A percentile compares a stretch with the other conserved stretches of the same genome.
phyloP scores from a whole-genome alignment of 257 asterid species.

The Lantana camara region DNA sequence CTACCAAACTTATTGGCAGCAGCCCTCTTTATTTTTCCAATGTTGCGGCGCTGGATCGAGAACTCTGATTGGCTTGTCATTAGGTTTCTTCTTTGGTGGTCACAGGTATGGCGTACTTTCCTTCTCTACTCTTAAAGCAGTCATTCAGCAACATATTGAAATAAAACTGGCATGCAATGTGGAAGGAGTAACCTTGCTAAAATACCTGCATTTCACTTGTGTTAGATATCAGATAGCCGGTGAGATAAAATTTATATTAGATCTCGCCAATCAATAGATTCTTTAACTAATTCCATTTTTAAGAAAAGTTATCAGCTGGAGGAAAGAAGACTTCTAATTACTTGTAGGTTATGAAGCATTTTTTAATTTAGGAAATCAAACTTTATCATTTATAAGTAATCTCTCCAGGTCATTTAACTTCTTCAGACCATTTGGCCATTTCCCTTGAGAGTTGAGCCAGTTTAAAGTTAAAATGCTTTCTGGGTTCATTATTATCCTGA shows the following conservation, averaged over 20 bases:
- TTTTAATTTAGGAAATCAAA: neutral
- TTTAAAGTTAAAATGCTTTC: no score
- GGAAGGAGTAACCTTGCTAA: neutral
- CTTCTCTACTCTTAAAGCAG: slow-evolving; percentile 12
- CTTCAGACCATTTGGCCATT: neutral
- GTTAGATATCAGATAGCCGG: neutral
- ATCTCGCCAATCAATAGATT: neutral
- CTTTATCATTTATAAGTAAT: neutral
- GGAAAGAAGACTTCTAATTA: neutral
- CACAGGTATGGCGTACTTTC: slow-evolving; percentile 55
- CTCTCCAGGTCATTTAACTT: neutral
- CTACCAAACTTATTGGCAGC: slow-evolving; percentile 70
- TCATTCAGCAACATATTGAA: neutral
- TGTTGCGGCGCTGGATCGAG: slow-evolving; percentile 88
- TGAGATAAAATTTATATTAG: neutral
- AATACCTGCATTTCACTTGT: slow-evolving; percentile 8
- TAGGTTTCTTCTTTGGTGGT: slow-evolving; percentile 84
- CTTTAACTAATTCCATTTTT: neutral
- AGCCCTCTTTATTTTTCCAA: slow-evolving; percentile 67
- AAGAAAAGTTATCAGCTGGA: neutral
- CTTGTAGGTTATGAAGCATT: neutral
- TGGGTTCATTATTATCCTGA: neutral
- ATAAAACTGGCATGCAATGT: slow-evolving; percentile 11
- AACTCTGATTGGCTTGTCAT: slow-evolving; percentile 76
- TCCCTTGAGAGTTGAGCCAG: neutral